phyloP scores from a whole-genome alignment of 257 asterid species.

The Oldenlandia corymbosa region DNA sequence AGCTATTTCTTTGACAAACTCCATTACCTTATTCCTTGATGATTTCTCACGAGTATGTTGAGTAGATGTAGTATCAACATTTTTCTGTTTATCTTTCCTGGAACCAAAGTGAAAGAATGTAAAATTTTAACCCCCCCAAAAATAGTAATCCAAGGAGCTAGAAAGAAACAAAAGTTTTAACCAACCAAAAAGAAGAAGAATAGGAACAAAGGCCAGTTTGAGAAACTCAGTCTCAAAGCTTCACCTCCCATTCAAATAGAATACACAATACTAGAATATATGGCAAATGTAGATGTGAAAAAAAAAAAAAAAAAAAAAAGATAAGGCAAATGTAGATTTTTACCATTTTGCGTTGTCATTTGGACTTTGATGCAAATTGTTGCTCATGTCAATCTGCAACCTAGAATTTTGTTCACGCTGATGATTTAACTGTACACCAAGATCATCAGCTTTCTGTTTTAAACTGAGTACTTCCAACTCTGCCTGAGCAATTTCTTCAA shows the following conservation, averaged over 20 bases:
- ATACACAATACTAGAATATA: too few relatives aligned
- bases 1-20: too few relatives aligned
- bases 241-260: too few relatives aligned
- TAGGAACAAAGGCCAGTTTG: neutral
- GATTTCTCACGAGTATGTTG: slow-evolving; percentile 36
- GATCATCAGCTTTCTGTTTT: slow-evolving; percentile 65
- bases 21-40: slow-evolving; percentile 75
- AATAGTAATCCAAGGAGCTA: neutral
- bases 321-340: slow-evolving; percentile 12
- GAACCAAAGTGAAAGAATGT: slow-evolving; percentile 11
- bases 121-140: too few relatives aligned
- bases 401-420: slow-evolving; percentile 57
- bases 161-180: too few relatives aligned
- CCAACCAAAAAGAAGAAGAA: too few relatives aligned
- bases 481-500: slow-evolving; percentile 59
- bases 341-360: slow-evolving; percentile 40
- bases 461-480: slow-evolving; percentile 53
- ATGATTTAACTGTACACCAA: slow-evolving; percentile 52
- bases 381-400: slow-evolving; percentile 37
- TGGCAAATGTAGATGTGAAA: too few relatives aligned
- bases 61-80: slow-evolving; percentile 29
- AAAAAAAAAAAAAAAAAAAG: slow-evolving; percentile 12
- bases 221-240: slow-evolving; percentile 9
- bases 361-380: slow-evolving; percentile 38
- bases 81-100: slow-evolving; percentile 54